Base-by-base conservation (phyloP, 345 rosid genomes). In the Fremontodendron californicum region DNA sequence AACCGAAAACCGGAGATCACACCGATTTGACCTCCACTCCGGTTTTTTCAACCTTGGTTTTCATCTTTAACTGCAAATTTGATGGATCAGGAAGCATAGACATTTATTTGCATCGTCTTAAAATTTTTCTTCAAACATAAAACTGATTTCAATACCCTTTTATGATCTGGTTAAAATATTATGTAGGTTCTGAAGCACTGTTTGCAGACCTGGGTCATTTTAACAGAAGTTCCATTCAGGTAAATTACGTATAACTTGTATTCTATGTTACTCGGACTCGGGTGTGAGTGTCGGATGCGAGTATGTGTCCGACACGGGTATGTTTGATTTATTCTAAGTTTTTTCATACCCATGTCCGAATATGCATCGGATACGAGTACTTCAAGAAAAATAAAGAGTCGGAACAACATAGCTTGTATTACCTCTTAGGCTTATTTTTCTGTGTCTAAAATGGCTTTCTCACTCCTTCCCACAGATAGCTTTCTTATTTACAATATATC, bases 121-220 rank as follows among this genome's bases (percentile, higher is more conserved):
- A 21, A 3, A 5, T 35, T 31, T 31, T 25, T n/a, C n/a, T 1
- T 27, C 25, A 39, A 55, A 10, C n/a, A 6, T 52, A 23, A 31
- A 33, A 73, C n/a, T 61, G 15, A 27, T 25, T 27, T 43, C 9
- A 2, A 37, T 29, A 57, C 18, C 61, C 45, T 46, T 25, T 52
- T 78, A 67, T 83, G n/a, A n/a, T n/a, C n/a, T n/a, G n/a, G n/a
- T n/a, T n/a, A n/a, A n/a, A n/a, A n/a, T n/a, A n/a, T n/a, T n/a
- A n/a, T n/a, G n/a, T n/a, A n/a, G n/a, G n/a, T n/a, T n/a, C n/a
- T n/a, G n/a, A n/a, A n/a, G n/a, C n/a, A n/a, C 71, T 94, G 79
- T 94, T 91, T 55, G 98, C 97, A 35, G 97, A 92, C 83, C 92
- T 94, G 58, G 94, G 97, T 66, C 98, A 94, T 84, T 94, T 94